Conservation (phyloP, 371 early-diverging fungal species). For the Syncephalastrum contaminatum region DNA sequence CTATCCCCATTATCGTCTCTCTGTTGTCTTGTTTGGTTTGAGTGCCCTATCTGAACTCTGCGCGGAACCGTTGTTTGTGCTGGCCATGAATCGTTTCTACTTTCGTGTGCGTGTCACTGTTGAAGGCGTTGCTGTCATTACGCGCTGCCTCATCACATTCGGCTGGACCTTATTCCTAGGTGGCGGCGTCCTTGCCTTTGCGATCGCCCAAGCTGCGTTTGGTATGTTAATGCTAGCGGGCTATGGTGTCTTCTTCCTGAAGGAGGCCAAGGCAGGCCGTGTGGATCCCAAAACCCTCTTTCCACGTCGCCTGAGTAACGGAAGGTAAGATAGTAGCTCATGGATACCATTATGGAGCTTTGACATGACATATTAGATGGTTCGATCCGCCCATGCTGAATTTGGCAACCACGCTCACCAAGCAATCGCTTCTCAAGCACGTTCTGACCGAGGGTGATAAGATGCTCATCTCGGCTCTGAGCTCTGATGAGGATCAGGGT, state of each 20-base stretch:
- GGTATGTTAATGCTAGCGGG: constrained; percentile 55
- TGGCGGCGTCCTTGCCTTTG: constrained; percentile 74
- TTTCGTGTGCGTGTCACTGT: constrained; percentile 77
- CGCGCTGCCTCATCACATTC: constrained; percentile 71
- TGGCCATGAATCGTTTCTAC: constrained; percentile 68
- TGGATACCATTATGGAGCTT: constrained; percentile 1
- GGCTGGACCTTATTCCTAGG: constrained; percentile 46
- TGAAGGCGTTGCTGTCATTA: constrained; percentile 78
- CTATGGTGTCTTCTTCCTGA: constrained; percentile 52
- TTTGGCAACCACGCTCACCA: constrained; percentile 75
- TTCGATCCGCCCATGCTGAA: constrained; percentile 60
- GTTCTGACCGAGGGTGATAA: constrained; percentile 95
- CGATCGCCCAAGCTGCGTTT: constrained; percentile 73
- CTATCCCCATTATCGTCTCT: constrained; percentile 45
- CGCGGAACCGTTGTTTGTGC: constrained; percentile 83
- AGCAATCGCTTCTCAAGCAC: constrained; percentile 89
- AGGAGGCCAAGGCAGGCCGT: constrained; percentile 30
- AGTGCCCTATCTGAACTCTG: constrained; percentile 76
- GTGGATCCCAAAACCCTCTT: constrained; percentile 23
- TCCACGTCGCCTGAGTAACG: constrained; percentile 40
- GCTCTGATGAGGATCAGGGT: constrained; percentile 67
- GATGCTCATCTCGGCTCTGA: constrained; percentile 73
- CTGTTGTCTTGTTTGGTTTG: constrained; percentile 64
- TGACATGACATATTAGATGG: constrained; percentile 34
- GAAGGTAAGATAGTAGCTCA: constrained; percentile 19